These are phyloP conservation scores for Aspergillus proliferans DNA, from an alignment of 2,329 filamentous ascomycete genomes.

Conservation along the genomic window DNA sequence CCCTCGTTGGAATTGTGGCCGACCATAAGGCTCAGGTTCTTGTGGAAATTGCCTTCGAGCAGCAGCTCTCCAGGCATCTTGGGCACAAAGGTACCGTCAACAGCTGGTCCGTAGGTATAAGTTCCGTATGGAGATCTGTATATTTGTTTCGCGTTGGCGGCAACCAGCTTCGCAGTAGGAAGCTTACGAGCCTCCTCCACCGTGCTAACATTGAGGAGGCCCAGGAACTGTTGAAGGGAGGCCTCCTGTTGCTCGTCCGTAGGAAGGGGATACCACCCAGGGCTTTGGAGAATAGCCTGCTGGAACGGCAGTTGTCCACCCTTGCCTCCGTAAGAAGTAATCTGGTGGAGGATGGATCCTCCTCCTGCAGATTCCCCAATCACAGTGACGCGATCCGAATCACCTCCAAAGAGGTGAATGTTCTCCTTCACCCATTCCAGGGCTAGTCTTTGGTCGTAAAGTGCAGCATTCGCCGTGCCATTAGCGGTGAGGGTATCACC, in stretches of 20 bases:
- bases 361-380: constrained; percentile 45
- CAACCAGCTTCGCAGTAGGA: constrained; percentile 33
- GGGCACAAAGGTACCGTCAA: constrained; percentile 48
- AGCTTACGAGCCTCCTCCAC: constrained; percentile 41
- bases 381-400: constrained; percentile 43
- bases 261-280: constrained; percentile 30
- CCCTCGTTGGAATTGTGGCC: constrained; percentile 42
- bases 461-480: constrained; percentile 45
- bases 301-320: constrained; percentile 32
- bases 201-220: constrained; percentile 37
- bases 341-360: constrained; percentile 51
- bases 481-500: constrained; percentile 39
- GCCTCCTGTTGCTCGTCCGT: constrained; percentile 33
- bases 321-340: constrained; percentile 47
- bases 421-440: constrained; percentile 53
- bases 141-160: constrained; percentile 41
- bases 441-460: constrained; percentile 51
- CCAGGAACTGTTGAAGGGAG: constrained; percentile 35
- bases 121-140: constrained; percentile 33
- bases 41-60: constrained; percentile 39
- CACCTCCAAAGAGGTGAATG: constrained; percentile 52
- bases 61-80: constrained; percentile 43
- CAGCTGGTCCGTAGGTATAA: constrained; percentile 42
- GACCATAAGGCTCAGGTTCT: constrained; percentile 40
- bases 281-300: constrained; percentile 42